phyloP scores from a whole-genome alignment of 495 filamentous ascomycete genomes.

The Penicillium malachiteum region DNA sequence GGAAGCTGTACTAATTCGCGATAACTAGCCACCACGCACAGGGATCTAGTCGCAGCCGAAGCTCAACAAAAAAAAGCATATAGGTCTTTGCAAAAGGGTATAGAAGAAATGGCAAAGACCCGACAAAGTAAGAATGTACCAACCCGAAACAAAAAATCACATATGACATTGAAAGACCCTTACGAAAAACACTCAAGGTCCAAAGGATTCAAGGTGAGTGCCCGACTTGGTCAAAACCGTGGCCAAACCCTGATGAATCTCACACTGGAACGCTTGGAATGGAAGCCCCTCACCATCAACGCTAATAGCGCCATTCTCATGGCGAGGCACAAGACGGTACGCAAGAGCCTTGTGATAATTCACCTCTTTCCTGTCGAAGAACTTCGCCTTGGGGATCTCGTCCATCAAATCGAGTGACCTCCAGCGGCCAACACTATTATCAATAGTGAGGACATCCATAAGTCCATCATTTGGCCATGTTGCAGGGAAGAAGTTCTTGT shows the following conservation, averaged over 20 bases:
- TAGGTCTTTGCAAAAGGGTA: conserved; percentile 33
- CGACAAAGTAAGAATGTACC: not conserved
- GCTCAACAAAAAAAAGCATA: conserved; percentile 4
- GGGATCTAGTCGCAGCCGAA: not conserved
- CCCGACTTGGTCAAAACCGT: conserved; percentile 73
- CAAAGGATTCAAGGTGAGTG: conserved; percentile 71
- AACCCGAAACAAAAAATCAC: not conserved
- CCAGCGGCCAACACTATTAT: conserved; percentile 66
- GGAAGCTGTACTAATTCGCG: conserved; percentile 7
- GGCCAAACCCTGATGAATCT: conserved; percentile 83
- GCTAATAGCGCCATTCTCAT: conserved; percentile 77
- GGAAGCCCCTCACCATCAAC: conserved; percentile 89
- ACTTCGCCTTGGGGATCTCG: conserved; percentile 64
- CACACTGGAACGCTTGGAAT: conserved; percentile 85
- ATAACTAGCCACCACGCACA: conserved; percentile 9
- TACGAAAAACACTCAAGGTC: conserved; percentile 29
- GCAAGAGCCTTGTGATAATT: conserved; percentile 76
- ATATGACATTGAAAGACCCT: not conserved
- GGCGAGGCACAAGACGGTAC: conserved; percentile 77
- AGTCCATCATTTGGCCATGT: conserved; percentile 81
- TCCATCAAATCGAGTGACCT: conserved; percentile 65
- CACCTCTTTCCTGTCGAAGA: conserved; percentile 78
- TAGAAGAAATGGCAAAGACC: conserved; percentile 15
- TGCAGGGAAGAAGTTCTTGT: conserved; percentile 84
- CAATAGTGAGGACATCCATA: conserved; percentile 79